Conservation (phyloP, 2,329 filamentous ascomycete genomes). For the Exophiala dermatitidis region DNA sequence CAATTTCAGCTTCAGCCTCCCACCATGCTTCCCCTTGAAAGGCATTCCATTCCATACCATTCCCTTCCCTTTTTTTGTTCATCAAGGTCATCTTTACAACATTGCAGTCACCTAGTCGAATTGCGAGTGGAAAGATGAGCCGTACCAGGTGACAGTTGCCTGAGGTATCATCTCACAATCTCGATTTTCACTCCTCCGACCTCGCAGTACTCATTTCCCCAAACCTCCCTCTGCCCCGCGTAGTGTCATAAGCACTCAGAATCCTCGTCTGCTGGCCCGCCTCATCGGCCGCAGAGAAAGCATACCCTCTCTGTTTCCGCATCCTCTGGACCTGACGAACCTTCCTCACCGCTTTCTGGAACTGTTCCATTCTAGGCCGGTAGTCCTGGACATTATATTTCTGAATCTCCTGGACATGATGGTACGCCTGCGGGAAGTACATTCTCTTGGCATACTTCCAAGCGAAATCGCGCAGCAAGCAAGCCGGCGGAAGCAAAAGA, state of each 20-base stretch:
- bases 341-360: constrained; percentile 98
- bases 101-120: neutral
- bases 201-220: constrained; percentile 74
- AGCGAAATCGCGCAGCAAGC: constrained; percentile 77
- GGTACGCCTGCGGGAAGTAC: constrained; percentile 92
- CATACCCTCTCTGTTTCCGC: constrained; percentile 97
- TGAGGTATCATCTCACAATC: no score
- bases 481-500: constrained; percentile 70
- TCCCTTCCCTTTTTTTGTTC: neutral
- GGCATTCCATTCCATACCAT: neutral
- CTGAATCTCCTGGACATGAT: constrained; percentile 98
- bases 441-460: constrained; percentile 98
- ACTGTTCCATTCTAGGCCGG: constrained; percentile 96
- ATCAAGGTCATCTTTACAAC: neutral
- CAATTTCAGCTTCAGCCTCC: no score
- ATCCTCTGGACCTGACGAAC: constrained; percentile 97
- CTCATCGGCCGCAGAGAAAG: constrained; percentile 96
- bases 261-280: constrained; percentile 73
- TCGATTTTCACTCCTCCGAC: neutral
- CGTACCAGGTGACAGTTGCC: no score
- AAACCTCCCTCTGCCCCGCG: constrained; percentile 79
- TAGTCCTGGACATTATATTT: constrained; percentile 99
- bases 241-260: constrained; percentile 96
- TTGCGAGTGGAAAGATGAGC: no score
- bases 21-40: neutral